Evolutionary conservation across 805 yeast species (phyloP).

Genomic region (Zygoascus tannicola): DNA sequence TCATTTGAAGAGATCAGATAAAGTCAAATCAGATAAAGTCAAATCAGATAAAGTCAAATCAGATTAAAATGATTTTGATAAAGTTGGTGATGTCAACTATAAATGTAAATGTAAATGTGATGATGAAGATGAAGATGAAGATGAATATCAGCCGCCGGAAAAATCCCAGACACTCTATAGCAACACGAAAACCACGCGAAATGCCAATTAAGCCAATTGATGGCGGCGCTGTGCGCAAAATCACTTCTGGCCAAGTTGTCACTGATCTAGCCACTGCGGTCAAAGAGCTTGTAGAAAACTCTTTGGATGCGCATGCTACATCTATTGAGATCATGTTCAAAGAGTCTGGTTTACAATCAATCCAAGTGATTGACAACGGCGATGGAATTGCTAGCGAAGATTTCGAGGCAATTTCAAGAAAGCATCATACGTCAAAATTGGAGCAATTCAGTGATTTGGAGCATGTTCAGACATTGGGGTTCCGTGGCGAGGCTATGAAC

Average conservation of each 20-base stretch:
- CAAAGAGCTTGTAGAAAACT: conserved; percentile 81
- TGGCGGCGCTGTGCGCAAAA: conserved; percentile 50
- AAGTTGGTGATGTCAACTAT: neutral
- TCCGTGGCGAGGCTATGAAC: conserved; percentile 62
- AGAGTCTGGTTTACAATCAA: conserved; percentile 62
- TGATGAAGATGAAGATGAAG: too few species aligned
- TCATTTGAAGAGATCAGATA: neutral
- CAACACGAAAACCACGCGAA: too few species aligned
- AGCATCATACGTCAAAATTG: conserved; percentile 50
- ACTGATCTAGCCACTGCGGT: conserved; percentile 66
- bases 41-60: neutral
- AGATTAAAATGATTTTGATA: neutral
- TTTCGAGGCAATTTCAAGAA: conserved; percentile 37
- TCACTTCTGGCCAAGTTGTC: conserved; percentile 92
- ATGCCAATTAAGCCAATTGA: conserved; percentile 34
- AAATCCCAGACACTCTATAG: too few species aligned
- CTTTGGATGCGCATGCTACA: conserved; percentile 69
- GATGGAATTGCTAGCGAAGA: conserved; percentile 48
- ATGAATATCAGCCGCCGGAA: too few species aligned
- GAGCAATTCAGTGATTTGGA: conserved; percentile 31
- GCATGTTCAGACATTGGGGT: conserved; percentile 44
- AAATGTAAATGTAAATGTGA: too few species aligned
- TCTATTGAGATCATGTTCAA: conserved; percentile 58
- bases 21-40: too few species aligned
- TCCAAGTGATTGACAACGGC: conserved; percentile 73